phyloP scores from a whole-genome alignment of 305 asterid genomes.

The Fraxinus sp. region DNA sequence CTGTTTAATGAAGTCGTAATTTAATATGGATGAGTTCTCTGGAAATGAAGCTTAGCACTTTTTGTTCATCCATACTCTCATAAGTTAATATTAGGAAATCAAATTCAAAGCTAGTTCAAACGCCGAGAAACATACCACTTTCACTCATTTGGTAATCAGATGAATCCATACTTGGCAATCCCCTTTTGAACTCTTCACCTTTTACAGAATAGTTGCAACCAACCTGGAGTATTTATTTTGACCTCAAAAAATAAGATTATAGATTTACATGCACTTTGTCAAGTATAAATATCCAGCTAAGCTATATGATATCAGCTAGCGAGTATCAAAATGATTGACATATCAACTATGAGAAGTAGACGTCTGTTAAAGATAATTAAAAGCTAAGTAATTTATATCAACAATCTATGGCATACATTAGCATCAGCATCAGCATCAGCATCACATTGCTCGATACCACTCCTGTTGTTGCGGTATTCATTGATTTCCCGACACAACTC shows the following conservation, averaged over 20 bases:
- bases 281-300: background rate
- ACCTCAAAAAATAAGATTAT: conserved; percentile 12
- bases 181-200: conserved; percentile 88
- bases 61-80: background rate
- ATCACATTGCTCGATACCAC: conserved; percentile 54
- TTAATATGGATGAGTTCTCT: background rate
- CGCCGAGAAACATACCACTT: conserved; percentile 52
- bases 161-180: conserved; percentile 86
- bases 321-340: background rate
- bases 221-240: conserved; percentile 42
- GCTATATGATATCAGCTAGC: background rate
- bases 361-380: background rate
- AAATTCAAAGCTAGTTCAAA: conserved; percentile 1
- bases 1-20: background rate
- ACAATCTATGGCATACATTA: conserved; percentile 44
- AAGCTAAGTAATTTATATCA: background rate
- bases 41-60: background rate
- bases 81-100: conserved; percentile 7
- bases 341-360: background rate
- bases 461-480: conserved; percentile 61
- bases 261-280: conserved; percentile 13
- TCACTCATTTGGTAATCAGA: conserved; percentile 95
- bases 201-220: conserved; percentile 48
- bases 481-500: conserved; percentile 83
- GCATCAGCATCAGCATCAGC: conserved; percentile 35